phyloP scores from a whole-genome alignment of 495 filamentous ascomycete species.

The Viridothelium virens region DNA sequence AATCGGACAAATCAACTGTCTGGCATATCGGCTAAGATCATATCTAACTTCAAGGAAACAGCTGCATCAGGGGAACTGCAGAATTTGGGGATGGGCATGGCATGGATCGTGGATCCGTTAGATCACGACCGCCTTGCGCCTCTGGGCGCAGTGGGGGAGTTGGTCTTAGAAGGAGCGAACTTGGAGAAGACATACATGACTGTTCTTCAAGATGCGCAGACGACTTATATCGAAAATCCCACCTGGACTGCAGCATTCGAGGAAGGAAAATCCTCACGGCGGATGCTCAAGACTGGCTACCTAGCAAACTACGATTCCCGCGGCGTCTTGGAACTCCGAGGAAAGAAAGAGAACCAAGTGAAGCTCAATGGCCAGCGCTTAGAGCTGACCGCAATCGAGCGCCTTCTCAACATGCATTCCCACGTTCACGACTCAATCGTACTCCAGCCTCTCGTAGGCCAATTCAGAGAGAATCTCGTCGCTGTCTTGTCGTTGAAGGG shows the following conservation, averaged over 20 bases:
- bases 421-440: conserved; percentile 37
- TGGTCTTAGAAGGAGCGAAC: conserved; percentile 49
- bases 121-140: conserved; percentile 42
- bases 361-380: conserved; percentile 26
- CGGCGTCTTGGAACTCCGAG: conserved; percentile 30
- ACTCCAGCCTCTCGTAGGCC: conserved; percentile 23
- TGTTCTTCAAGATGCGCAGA: conserved; percentile 25
- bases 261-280: neutral
- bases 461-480: conserved; percentile 17
- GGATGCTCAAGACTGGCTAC: conserved; percentile 41
- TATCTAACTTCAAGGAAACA: neutral
- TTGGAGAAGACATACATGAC: conserved; percentile 48
- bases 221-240: conserved; percentile 42
- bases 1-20: conserved; percentile 11
- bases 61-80: neutral
- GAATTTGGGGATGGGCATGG: conserved; percentile 15
- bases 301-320: conserved; percentile 27
- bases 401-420: conserved; percentile 30
- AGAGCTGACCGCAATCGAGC: conserved; percentile 27
- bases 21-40: neutral
- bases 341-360: conserved; percentile 27
- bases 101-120: conserved; percentile 45
- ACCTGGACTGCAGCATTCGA: conserved; percentile 31
- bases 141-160: conserved; percentile 46
- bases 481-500: conserved; percentile 17